Evolutionary conservation across 306 rosid genomes (phyloP), one percentile per base, ranked within the genome.

Genomic region (apple (Malus domestica)): DNA sequence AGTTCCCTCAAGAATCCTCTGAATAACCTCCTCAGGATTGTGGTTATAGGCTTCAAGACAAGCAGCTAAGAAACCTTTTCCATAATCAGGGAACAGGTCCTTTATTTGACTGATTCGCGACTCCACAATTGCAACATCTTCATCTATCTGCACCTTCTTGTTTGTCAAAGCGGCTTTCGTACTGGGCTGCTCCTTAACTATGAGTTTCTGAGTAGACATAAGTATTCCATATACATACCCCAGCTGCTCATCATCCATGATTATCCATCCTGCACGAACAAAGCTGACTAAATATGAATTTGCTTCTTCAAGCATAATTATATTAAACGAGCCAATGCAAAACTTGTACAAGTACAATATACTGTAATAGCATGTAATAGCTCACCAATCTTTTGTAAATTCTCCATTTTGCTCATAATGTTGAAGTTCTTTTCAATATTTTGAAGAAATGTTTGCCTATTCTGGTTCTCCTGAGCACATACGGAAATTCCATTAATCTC

Each of bases 21-120:
- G 97, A 86, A 93, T 90, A 65, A 96, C 98, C 78, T 92, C 99
- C 85, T 93, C 99, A n/a, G 96, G 93, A 83, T 89, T 90, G 76
- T 93, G 99, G 85, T 90, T 96, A 81, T 96, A 93, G 42, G 85
- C 93, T 80, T 88, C 96, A 51, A 96, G 98, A 83, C 99, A 93
- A 15, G 98, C 94, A 83, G 86, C 85, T 72, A 93, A 69, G 80
- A 87, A 92, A 44, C 98, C 98, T 87, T 86, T 87, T 45, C 97
- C 99, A 88, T 84, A 96, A 74, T 90, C 99, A 70, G 98, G 99
- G 74, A 92, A 92, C 8, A 93, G 84, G 73, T 96, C 99, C 88
- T 86, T 90, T 72, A 96, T 88, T 84, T 96, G 99, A 88, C 96
- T 89, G 81, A 96, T 92, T 80, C 85, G 93, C 40, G 99, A 96